Percentiles rank a stretch among this genome's conserved stretches.
Conservation (phyloP, 768 basidiomycete species). For the Lactarius sp. region DNA sequence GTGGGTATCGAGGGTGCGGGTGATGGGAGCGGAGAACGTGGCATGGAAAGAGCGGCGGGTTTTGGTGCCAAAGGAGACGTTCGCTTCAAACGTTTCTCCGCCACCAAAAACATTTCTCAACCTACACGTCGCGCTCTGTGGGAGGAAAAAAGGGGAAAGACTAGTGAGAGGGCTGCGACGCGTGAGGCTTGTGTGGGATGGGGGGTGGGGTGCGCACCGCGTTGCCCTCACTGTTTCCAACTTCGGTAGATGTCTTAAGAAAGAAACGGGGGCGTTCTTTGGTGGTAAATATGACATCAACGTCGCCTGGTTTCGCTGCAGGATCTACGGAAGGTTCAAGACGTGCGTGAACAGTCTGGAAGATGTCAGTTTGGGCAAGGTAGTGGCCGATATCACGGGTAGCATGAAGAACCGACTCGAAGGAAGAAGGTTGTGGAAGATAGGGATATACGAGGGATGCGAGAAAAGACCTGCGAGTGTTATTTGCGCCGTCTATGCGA, state of each 20-base stretch:
- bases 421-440: constrained; percentile 38
- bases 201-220: constrained; percentile 54
- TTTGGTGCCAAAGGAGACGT: constrained; percentile 78
- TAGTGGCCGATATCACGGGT: constrained; percentile 61
- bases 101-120: constrained; percentile 88
- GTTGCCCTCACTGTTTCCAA: constrained; percentile 89
- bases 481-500: constrained; percentile 69
- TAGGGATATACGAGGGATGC: constrained; percentile 70
- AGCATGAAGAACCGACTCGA: constrained; percentile 66
- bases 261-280: constrained; percentile 72
- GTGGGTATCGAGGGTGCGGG: constrained; percentile 54
- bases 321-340: constrained; percentile 55
- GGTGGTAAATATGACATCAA: constrained; percentile 77
- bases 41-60: constrained; percentile 81
- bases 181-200: not conserved
- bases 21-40: constrained; percentile 56
- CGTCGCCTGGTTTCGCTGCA: constrained; percentile 52
- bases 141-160: not conserved
- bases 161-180: constrained; percentile 19
- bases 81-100: constrained; percentile 82
- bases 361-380: constrained; percentile 74
- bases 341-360: constrained; percentile 56
- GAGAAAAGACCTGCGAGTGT: constrained; percentile 78
- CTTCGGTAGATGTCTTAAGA: constrained; percentile 79
- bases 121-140: constrained; percentile 70